Conservation (phyloP, 2,329 filamentous ascomycete genomes). For the Beauveria sp. region DNA sequence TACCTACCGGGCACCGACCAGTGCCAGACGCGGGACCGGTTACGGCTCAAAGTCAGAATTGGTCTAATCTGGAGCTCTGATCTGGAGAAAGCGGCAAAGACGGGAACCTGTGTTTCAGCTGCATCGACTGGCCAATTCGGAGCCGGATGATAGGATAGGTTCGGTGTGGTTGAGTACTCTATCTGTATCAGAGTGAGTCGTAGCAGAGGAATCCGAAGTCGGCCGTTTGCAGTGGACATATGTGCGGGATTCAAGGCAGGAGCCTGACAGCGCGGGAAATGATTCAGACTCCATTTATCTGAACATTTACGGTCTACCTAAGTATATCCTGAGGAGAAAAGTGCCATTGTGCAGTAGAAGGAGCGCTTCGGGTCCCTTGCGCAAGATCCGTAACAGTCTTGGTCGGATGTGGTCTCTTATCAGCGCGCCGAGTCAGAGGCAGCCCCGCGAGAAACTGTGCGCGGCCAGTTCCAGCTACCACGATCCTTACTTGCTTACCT, state of each 20-base stretch:
- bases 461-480: no score
- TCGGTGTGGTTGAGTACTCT: not conserved
- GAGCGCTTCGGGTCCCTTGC: no score
- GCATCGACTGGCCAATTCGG: not conserved
- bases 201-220: constrained; percentile 6
- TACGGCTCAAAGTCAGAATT: not conserved
- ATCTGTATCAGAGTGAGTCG: not conserved
- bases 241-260: not conserved
- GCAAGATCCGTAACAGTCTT: no score
- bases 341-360: no score
- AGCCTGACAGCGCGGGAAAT: not conserved
- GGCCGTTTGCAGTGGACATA: constrained; percentile 4
- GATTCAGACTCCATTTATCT: no score
- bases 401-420: no score
- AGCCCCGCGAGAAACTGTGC: no score
- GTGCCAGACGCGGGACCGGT: no score
- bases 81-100: not conserved
- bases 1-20: not conserved
- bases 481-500: no score
- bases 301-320: no score
- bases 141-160: not conserved
- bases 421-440: no score
- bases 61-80: not conserved
- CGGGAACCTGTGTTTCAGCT: not conserved
- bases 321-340: no score